Percentiles rank a stretch among this genome's conserved stretches.
Conservation (phyloP, 2,329 filamentous ascomycete genomes). For the Claviceps citrina region DNA sequence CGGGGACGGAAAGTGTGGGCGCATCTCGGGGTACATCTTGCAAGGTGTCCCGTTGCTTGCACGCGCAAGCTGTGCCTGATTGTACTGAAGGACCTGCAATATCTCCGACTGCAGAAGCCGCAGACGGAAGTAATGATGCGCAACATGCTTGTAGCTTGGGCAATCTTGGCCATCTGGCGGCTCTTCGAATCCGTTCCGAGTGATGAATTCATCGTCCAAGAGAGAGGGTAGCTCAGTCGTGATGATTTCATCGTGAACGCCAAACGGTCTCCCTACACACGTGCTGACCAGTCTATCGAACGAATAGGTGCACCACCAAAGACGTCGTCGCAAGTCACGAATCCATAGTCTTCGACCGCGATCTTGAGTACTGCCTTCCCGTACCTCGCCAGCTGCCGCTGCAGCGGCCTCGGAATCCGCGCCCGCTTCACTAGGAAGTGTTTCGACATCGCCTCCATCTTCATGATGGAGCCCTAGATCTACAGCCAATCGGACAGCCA, state of each 20-base stretch:
- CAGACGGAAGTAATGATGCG: conserved; percentile 83
- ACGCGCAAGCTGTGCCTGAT: conserved; percentile 69
- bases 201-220: conserved; percentile 79
- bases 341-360: conserved; percentile 65
- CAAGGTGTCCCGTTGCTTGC: conserved; percentile 48
- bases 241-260: conserved; percentile 89
- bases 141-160: conserved; percentile 78
- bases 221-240: conserved; percentile 88
- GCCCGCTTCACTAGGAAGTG: conserved; percentile 34
- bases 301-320: conserved; percentile 97
- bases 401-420: conserved; percentile 17
- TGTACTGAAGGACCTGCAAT: conserved; percentile 80
- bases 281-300: conserved; percentile 89
- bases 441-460: conserved; percentile 53
- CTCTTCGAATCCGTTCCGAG: conserved; percentile 55
- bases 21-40: conserved; percentile 55
- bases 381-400: neutral
- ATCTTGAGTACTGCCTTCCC: conserved; percentile 24
- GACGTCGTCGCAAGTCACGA: conserved; percentile 66
- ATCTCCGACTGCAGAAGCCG: conserved; percentile 88
- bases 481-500: conserved; percentile 76
- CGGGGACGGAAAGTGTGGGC: conserved; percentile 64
- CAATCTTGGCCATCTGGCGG: conserved; percentile 40
- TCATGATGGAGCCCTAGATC: conserved; percentile 89
- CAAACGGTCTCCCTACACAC: conserved; percentile 83